Percentiles rank a stretch among this genome's conserved stretches.
Conservation (phyloP, 768 basidiomycete genomes). For the Suillus tomentosus region DNA sequence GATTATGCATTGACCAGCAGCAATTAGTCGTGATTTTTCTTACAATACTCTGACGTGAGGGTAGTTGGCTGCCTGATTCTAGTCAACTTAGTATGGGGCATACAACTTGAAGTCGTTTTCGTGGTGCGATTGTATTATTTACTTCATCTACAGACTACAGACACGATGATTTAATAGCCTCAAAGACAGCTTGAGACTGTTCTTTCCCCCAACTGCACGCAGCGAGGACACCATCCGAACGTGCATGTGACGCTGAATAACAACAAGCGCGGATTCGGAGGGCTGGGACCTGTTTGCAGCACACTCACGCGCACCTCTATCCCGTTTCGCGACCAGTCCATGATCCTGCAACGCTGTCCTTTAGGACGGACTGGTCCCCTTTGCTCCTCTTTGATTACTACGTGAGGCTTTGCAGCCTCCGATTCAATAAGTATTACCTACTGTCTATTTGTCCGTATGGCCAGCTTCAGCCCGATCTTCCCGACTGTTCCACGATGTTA, state of each 20-base stretch:
- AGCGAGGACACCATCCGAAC: too few relatives aligned
- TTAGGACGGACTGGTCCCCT: too few relatives aligned
- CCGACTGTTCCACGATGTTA: not conserved
- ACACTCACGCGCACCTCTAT: too few relatives aligned
- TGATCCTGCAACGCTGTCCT: too few relatives aligned
- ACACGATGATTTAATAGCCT: not conserved
- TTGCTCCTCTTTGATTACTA: not conserved
- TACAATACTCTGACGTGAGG: not conserved
- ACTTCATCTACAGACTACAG: not conserved
- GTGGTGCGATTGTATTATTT: not conserved
- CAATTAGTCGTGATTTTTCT: not conserved
- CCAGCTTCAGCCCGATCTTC: not conserved
- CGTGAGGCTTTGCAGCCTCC: not conserved
- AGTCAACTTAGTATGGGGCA: not conserved
- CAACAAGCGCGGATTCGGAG: not conserved
- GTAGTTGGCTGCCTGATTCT: not conserved
- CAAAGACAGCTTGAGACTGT: not conserved
- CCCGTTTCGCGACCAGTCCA: too few relatives aligned
- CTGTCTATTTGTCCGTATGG: not conserved
- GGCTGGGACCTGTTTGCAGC: too few relatives aligned
- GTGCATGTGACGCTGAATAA: not conserved
- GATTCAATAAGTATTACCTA: not conserved
- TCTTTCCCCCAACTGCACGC: not conserved
- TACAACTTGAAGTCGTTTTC: not conserved
- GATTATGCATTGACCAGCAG: not conserved